These are phyloP conservation scores for Galerina sulciceps DNA, from an alignment of 768 basidiomycete species.

Conservation along the genomic window DNA sequence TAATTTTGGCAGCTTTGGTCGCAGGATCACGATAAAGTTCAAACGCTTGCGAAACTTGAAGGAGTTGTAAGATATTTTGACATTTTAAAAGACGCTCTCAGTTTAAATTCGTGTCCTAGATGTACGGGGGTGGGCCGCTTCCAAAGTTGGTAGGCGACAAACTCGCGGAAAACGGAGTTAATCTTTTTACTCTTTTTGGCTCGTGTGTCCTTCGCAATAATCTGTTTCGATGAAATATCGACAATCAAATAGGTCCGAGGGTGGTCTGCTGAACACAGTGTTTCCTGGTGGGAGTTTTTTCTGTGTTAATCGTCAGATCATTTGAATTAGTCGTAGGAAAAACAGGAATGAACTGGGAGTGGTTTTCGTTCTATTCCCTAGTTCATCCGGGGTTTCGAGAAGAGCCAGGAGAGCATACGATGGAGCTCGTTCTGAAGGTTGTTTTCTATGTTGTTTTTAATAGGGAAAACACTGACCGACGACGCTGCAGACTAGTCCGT, in stretches of 20 bases:
- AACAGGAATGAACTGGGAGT: not conserved
- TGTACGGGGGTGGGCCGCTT: conserved; percentile 4
- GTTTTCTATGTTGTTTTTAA: not conserved
- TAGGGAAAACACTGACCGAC: not conserved
- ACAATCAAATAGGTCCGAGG: not conserved
- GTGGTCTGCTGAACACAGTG: not conserved
- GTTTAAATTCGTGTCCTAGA: not conserved
- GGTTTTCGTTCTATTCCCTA: not conserved
- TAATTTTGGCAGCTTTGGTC: not conserved
- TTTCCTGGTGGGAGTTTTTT: not conserved
- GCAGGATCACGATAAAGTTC: not conserved
- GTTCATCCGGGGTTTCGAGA: not conserved
- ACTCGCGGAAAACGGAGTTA: not conserved
- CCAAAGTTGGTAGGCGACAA: not conserved
- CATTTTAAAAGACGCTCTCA: not conserved
- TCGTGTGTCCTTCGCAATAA: not conserved
- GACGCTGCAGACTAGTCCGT: not conserved
- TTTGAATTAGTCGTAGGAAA: not conserved
- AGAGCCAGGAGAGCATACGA: not conserved
- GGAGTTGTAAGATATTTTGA: not conserved
- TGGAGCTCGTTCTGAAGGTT: not conserved
- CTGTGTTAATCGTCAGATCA: not conserved
- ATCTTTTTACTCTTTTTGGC: not conserved
- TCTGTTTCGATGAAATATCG: not conserved
- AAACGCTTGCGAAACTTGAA: not conserved